Conservation (phyloP, 2,329 filamentous ascomycete species). For the Chrysosporium queenslandicum region DNA sequence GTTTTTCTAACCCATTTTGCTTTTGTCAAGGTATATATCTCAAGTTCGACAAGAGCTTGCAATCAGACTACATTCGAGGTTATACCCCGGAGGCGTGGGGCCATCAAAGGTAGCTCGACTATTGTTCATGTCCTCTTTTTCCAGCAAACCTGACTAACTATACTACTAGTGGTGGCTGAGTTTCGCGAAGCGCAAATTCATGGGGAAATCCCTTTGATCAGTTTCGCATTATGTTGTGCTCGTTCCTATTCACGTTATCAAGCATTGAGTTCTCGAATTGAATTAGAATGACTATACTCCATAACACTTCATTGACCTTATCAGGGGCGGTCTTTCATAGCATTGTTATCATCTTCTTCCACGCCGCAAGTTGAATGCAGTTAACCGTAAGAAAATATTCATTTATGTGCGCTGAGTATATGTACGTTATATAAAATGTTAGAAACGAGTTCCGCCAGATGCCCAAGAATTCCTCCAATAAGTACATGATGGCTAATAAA, state of each 20-base stretch:
- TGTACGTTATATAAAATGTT: neutral
- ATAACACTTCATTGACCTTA: no score
- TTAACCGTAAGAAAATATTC: neutral
- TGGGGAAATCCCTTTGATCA: conserved; percentile 79
- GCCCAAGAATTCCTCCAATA: conserved; percentile 4
- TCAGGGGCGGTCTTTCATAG: no score
- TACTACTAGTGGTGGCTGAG: conserved; percentile 90
- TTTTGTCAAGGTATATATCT: conserved; percentile 47
- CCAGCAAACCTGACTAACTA: neutral
- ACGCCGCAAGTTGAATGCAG: no score
- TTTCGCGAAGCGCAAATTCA: conserved; percentile 98
- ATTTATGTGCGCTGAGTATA: neutral
- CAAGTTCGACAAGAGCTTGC: conserved; percentile 93
- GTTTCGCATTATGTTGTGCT: neutral
- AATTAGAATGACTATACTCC: neutral
- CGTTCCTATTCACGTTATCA: neutral
- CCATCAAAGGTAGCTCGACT: conserved; percentile 49
- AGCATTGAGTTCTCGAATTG: neutral
- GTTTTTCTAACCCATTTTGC: neutral
- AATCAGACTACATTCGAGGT: conserved; percentile 65
- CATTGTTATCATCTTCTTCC: no score
- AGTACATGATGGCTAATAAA: neutral
- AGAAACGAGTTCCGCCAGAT: neutral
- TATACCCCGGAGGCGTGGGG: conserved; percentile 66
- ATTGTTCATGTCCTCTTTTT: conserved; percentile 15